phyloP scores from a whole-genome alignment of 805 yeast species.

The Yarrowia sp. region DNA sequence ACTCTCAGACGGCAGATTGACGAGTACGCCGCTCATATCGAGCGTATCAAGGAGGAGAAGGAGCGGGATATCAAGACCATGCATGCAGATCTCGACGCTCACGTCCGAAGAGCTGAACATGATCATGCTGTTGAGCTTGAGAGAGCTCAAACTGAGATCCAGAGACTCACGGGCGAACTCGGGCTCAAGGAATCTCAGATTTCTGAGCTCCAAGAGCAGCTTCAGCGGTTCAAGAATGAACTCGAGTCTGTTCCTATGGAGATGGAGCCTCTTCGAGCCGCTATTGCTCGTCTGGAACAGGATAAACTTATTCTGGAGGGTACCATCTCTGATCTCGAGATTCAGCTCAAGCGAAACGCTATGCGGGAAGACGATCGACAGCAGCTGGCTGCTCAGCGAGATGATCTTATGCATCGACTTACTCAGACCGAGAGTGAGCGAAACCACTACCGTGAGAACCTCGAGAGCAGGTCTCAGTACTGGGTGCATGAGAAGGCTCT shows the following conservation, averaged over 20 bases:
- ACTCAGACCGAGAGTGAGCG: slow-evolving; percentile 18
- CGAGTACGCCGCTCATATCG: slow-evolving; percentile 15
- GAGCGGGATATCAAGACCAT: slow-evolving; percentile 24
- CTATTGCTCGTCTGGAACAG: slow-evolving; percentile 31
- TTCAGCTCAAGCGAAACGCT: slow-evolving; percentile 5
- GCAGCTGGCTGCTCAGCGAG: slow-evolving; percentile 29
- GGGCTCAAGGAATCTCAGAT: slow-evolving; percentile 14
- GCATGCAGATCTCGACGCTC: slow-evolving; percentile 32
- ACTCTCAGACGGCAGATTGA: slow-evolving; percentile 27
- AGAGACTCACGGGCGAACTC: slow-evolving; percentile 4
- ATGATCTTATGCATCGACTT: slow-evolving; percentile 24
- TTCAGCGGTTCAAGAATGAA: background rate
- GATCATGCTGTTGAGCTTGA: slow-evolving; percentile 32
- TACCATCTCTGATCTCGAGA: slow-evolving; percentile 15
- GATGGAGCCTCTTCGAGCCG: slow-evolving; percentile 25
- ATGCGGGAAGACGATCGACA: slow-evolving; percentile 13
- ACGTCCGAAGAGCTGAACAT: slow-evolving; percentile 14
- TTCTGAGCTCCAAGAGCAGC: background rate
- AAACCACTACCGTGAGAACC: slow-evolving; percentile 21
- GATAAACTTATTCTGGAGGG: slow-evolving; percentile 23
- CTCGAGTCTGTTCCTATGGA: slow-evolving; percentile 27
- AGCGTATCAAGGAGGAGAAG: slow-evolving; percentile 29
- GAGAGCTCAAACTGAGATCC: background rate
- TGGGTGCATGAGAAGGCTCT: slow-evolving; percentile 30
- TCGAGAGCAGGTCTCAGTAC: slow-evolving; percentile 26